Conservation (phyloP, 2,329 filamentous ascomycete species). For the Pyrenochaeta sp. region DNA sequence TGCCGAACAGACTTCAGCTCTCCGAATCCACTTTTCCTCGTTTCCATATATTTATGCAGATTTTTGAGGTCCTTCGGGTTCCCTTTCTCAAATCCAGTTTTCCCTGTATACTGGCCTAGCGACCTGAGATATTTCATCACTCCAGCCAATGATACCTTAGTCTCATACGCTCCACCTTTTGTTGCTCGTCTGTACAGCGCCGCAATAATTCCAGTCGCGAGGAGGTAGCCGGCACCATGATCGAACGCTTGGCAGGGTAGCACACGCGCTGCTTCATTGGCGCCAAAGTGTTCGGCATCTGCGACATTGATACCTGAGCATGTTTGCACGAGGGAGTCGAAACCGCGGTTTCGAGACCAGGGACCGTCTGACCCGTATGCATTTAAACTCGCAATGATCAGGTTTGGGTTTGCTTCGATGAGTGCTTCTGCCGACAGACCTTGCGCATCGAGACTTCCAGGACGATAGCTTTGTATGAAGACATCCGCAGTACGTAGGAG, state of each 20-base stretch:
- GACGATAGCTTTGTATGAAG: constrained; percentile 63
- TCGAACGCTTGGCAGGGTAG: constrained; percentile 66
- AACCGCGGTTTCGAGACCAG: constrained; percentile 59
- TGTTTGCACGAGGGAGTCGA: constrained; percentile 65
- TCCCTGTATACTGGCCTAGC: constrained; percentile 60
- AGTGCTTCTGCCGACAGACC: constrained; percentile 55
- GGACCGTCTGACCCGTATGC: constrained; percentile 62
- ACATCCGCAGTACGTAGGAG: constrained; percentile 62
- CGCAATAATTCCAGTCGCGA: constrained; percentile 62
- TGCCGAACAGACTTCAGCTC: constrained; percentile 59
- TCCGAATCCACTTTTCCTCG: constrained; percentile 57
- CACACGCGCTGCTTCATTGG: constrained; percentile 51
- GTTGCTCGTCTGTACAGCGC: constrained; percentile 59
- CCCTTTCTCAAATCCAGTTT: constrained; percentile 53
- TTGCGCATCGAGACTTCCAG: constrained; percentile 56
- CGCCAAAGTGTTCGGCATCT: constrained; percentile 59
- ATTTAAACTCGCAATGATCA: constrained; percentile 62
- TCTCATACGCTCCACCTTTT: constrained; percentile 59
- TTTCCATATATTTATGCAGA: constrained; percentile 54
- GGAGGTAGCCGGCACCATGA: constrained; percentile 63
- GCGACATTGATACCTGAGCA: constrained; percentile 65
- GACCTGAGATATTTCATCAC: constrained; percentile 65
- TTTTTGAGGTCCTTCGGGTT: constrained; percentile 45
- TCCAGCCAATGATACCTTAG: constrained; percentile 65
- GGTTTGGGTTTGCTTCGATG: constrained; percentile 50